Evolutionary conservation across 2,329 filamentous ascomycete genomes (phyloP), one percentile per base, ranked within the genome.

Genomic region (Stagonosporopsis rhizophila): DNA sequence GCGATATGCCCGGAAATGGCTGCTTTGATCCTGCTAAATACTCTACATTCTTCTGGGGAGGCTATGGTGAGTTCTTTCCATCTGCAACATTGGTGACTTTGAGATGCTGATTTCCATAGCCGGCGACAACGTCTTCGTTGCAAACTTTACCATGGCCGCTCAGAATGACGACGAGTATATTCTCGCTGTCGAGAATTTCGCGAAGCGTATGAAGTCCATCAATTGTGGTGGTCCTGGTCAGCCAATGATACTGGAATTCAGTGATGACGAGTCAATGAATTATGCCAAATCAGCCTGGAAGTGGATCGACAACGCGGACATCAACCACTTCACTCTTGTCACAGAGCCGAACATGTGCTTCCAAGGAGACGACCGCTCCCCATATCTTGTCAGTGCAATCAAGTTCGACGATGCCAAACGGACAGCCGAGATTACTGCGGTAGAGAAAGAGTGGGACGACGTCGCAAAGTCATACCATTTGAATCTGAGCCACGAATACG

Each of bases 291-390:
- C 56, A n/a, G 55, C 59, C 7, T 69, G 66, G 66, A 59, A 66
- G 34, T 67, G 64, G 64, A 58, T 66, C 17, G 61, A 69, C 40
- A 56, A 64, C 15, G 55, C 62, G 15, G 63, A 65, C 27, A 50
- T 61, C 42, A 66, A 66, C 44, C 61, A 62, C 23, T 69, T 69
- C 40, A 61, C 58, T 15, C 55, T 69, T 14, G 64, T 69, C 38
- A 67, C 66, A 4, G 61, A 65, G 19, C 57, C 61, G 19, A 46
- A 67, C 39, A 65, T 67, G 47, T 69, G 66, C 57, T 67, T 62
- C 52, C 41, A 64, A 19, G 66, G 66, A 23, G 65, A 69, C 25
- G 54, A 67, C 25, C 61, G 66, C n/a, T 62, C 64, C 6, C 64
- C 66, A 0, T 69, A 66, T 23, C 58, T 66, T 6, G 66, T 69